These are phyloP conservation scores for Phanerodontia chrysosporium DNA, from an alignment of 768 basidiomycete genomes.

Conservation along the genomic window DNA sequence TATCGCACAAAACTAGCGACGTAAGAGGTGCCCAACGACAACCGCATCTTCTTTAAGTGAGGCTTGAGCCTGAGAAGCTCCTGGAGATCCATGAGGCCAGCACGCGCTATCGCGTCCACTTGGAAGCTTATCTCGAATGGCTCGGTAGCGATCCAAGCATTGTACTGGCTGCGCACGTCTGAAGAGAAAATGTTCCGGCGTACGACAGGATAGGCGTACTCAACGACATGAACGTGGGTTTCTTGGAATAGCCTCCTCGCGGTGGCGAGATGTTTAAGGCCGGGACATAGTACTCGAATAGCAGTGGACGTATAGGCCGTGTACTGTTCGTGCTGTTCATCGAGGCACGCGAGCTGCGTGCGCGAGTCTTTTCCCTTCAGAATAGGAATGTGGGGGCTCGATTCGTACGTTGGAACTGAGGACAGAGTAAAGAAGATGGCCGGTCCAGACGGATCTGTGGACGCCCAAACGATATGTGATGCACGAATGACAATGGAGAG, in stretches of 20 bases:
- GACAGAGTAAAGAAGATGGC: constrained; percentile 43
- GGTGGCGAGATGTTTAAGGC: constrained; percentile 27
- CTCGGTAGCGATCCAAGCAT: constrained; percentile 31
- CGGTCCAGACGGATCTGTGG: constrained; percentile 25
- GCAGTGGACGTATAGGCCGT: constrained; percentile 43
- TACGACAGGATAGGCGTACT: constrained; percentile 34
- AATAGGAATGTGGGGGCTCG: neutral
- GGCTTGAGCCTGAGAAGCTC: constrained; percentile 46
- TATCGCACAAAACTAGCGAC: constrained; percentile 21
- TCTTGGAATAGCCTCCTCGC: constrained; percentile 36
- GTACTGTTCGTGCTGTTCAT: neutral
- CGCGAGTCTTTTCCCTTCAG: neutral
- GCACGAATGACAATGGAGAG: constrained; percentile 41
- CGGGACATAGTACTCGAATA: constrained; percentile 45
- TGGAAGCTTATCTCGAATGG: constrained; percentile 59
- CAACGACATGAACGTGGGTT: constrained; percentile 29
- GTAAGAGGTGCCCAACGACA: constrained; percentile 30
- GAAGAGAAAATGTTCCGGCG: constrained; percentile 37
- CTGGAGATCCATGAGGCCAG: constrained; percentile 38
- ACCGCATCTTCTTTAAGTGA: constrained; percentile 30
- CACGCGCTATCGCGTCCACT: constrained; percentile 39
- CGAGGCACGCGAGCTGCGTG: neutral
- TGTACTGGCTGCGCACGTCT: constrained; percentile 26
- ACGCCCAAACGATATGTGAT: constrained; percentile 40
- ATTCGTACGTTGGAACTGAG: constrained; percentile 38